Evolutionary conservation across 805 yeast species (phyloP).

Genomic region (Hemisphaericaspora nanyangensis): DNA sequence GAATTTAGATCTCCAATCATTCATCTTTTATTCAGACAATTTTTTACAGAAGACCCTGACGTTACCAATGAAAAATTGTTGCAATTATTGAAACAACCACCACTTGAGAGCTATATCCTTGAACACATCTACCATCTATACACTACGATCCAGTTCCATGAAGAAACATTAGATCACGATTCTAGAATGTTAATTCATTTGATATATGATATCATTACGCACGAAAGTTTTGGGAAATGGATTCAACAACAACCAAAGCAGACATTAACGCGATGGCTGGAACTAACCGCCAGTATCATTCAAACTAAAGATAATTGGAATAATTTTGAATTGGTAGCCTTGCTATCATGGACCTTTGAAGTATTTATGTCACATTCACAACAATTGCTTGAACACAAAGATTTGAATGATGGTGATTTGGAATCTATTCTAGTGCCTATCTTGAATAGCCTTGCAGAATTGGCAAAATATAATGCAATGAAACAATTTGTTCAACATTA

Average conservation of each 20-base stretch:
- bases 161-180: slow-evolving; percentile 6
- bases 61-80: slow-evolving; percentile 13
- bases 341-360: slow-evolving; percentile 41
- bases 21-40: slow-evolving; percentile 10
- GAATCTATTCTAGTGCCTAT: slow-evolving; percentile 3
- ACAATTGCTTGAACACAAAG: slow-evolving; percentile 10
- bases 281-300: slow-evolving; percentile 28
- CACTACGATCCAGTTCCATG: slow-evolving; percentile 11
- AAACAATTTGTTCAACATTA: slow-evolving; percentile 38
- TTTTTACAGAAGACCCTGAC: slow-evolving; percentile 24
- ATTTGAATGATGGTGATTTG: slow-evolving; percentile 10
- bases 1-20: slow-evolving; percentile 6
- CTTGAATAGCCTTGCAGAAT: slow-evolving; percentile 33
- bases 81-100: slow-evolving; percentile 3
- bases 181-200: slow-evolving; percentile 18
- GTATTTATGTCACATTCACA: slow-evolving; percentile 19
- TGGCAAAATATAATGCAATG: slow-evolving; percentile 38
- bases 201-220: slow-evolving; percentile 18
- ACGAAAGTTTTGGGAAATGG: slow-evolving; percentile 31
- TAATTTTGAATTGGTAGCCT: slow-evolving; percentile 29
- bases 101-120: slow-evolving; percentile 8
- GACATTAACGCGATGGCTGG: slow-evolving; percentile 12
- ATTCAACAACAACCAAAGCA: slow-evolving; percentile 2
- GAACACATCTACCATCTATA: slow-evolving; percentile 7
- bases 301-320: slow-evolving; percentile 38